Evolutionary conservation across 228 moss, liverwort and hornwort species (phyloP).

Genomic region (Sphagnum fallax): DNA sequence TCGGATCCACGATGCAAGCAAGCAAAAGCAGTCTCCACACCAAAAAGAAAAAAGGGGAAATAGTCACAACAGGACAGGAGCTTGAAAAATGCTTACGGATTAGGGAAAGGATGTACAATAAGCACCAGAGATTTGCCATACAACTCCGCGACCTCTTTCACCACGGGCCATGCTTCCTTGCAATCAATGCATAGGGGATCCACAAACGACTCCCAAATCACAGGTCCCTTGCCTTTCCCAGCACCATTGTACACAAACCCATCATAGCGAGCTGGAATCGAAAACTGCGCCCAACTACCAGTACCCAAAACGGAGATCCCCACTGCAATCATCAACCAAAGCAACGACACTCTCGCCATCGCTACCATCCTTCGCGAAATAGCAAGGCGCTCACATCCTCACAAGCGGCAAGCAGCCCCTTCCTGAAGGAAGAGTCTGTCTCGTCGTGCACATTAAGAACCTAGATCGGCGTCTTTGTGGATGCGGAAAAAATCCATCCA

Average conservation of each 20-base stretch:
- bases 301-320: not conserved
- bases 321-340: not conserved
- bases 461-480: too few relatives aligned
- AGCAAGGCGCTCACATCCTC: too few relatives aligned
- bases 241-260: slow-evolving; percentile 62
- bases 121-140: slow-evolving; percentile 57
- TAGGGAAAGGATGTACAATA: slow-evolving; percentile 81
- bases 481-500: too few relatives aligned
- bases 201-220: slow-evolving; percentile 77
- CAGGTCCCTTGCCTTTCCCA: slow-evolving; percentile 24
- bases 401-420: too few relatives aligned
- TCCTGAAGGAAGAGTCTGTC: too few relatives aligned
- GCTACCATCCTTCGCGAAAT: too few relatives aligned
- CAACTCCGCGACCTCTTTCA: slow-evolving; percentile 50
- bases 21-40: not conserved
- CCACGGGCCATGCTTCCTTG: slow-evolving; percentile 63
- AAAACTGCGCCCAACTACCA: slow-evolving; percentile 24
- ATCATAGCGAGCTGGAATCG: slow-evolving; percentile 76
- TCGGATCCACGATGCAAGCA: too few relatives aligned
- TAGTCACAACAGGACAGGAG: not conserved
- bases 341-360: not conserved
- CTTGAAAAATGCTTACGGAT: slow-evolving; percentile 41
- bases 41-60: not conserved
- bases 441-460: too few relatives aligned
- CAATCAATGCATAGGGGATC: slow-evolving; percentile 87